Evolutionary conservation across 2,329 filamentous ascomycete genomes (phyloP), one percentile per base, ranked within the genome.

Genomic region (Trichoderma semiorbis): DNA sequence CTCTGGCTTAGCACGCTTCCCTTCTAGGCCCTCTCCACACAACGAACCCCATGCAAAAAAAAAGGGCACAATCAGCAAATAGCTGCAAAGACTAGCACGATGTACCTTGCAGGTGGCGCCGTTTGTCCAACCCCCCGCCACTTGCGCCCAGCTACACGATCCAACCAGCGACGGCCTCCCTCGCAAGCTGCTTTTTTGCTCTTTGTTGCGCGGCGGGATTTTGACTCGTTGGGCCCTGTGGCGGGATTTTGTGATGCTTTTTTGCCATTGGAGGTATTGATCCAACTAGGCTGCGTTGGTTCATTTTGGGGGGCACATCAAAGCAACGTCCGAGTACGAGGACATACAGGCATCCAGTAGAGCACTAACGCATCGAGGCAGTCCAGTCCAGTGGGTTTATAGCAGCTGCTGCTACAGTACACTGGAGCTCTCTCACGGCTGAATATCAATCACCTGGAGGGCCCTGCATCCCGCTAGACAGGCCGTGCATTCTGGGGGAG

Each of bases 71-170:
- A 39, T 39, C 16, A 43, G 36, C 36, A 30, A 50, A 64, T 50
- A 39, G 36, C 62, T 64, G 62, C 62, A 64, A 26, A 43, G 43
- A 50, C 62, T 64, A 64, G 63, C 24, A 55, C 14, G 28, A 69
- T 28, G 66, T 60, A 69, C 66, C 66, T 69, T 69, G 66, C 66
- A 69, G 66, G 67, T 50, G 58, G 67, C 67, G 43, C 43, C 43
- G 43, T 50, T 50, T 50, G 10, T 50, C 43, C 43, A 47, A 50
- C 10, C 18, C 60, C 21, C 16, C 26, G n/a, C 50, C 43, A 28
- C 16, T 18, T 18, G 16, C 4, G n/a, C 21, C 39, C 39, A 39
- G 7, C 16, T 39, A 39, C 36, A 64, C 61, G 61, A 39, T n/a
- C 61, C 61, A 64, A 64, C 50, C 61, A 64, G 61, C 39, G 28